Percentiles rank a stretch among this genome's conserved stretches.
Conservation (phyloP, 1,284 basidiomycete species). For the Malassezia yamatoensis region DNA sequence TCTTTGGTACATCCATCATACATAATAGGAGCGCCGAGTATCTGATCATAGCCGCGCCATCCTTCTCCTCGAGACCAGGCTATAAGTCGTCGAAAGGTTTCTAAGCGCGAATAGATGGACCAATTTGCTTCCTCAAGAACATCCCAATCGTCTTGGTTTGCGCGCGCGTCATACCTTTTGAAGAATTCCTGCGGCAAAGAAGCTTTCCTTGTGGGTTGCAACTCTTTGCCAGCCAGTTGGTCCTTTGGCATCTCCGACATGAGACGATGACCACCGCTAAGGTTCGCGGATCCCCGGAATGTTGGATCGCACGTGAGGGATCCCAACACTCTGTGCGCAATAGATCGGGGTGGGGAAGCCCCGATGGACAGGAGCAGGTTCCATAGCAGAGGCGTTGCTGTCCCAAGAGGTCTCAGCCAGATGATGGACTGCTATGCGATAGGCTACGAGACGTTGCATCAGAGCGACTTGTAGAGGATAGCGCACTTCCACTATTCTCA, state of each 20-base stretch:
- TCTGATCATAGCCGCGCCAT: conserved; percentile 40
- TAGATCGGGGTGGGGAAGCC: too few relatives aligned
- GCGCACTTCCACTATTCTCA: not conserved
- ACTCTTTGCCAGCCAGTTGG: too few relatives aligned
- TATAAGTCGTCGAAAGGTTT: conserved; percentile 27
- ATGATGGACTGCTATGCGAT: not conserved
- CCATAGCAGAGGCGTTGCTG: too few relatives aligned
- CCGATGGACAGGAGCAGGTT: too few relatives aligned
- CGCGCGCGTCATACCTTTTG: not conserved
- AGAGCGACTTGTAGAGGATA: not conserved
- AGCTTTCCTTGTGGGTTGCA: not conserved
- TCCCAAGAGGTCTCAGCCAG: not conserved
- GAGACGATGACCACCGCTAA: too few relatives aligned
- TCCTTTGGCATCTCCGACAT: too few relatives aligned
- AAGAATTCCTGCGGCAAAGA: not conserved
- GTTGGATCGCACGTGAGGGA: not conserved
- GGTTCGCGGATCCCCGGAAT: not conserved
- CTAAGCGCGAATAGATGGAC: not conserved
- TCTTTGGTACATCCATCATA: conserved; percentile 31
- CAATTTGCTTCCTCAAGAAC: not conserved
- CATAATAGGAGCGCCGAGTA: conserved; percentile 38
- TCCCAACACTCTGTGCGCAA: not conserved
- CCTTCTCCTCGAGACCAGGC: conserved; percentile 36
- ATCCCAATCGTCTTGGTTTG: not conserved
- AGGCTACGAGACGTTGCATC: not conserved